Evolutionary conservation across 495 filamentous ascomycete genomes (phyloP), one percentile per base, ranked within the genome.

Genomic region (Neurospora sp.): DNA sequence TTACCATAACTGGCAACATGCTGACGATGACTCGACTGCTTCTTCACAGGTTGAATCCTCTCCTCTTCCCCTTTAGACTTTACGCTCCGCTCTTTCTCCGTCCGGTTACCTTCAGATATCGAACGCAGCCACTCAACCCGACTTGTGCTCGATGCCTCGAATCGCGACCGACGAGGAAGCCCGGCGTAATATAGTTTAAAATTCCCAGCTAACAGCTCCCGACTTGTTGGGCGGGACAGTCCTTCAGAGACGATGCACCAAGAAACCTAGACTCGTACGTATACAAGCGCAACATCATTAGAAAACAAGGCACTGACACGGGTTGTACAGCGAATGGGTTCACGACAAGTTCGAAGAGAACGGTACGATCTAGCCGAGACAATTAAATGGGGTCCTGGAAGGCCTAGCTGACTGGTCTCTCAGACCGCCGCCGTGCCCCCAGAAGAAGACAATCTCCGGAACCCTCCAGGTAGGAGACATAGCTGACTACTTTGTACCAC

Each of bases 311-410:
- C 70, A 38, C 73, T 80, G 74, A 79, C 69, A 69, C 17, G 59
- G 8, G 68, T 40, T 72, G 20, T 44, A 45, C 75, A 96, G 92
- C 73, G 93, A 97, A 79, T 96, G 94, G 94, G 91, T 95, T 74
- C 93, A 97, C 78, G 93, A 97, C 82, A 91, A 89, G 78, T 97
- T 88, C 76, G 92, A 94, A 78, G 92, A 93, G 69, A 79, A 81
- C 74, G 79, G 85, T 85, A 82, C 71, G 79, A 69, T 65, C 27
- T 17, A 35, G 53, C 53, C 27, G 53, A 59, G 41, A 31, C n/a
- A 42, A 22, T 82, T 1, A 12, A 35, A 65, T 35, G 82, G 74
- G 78, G 81, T 72, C 75, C 78, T 68, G 79, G 37, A 41, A 75
- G 16, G 73, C 73, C 38, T 39, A 70, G 70, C 72, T 76, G 44